These are phyloP conservation scores for Candida sithepensis DNA, from an alignment of 805 yeast species.

Conservation along the genomic window DNA sequence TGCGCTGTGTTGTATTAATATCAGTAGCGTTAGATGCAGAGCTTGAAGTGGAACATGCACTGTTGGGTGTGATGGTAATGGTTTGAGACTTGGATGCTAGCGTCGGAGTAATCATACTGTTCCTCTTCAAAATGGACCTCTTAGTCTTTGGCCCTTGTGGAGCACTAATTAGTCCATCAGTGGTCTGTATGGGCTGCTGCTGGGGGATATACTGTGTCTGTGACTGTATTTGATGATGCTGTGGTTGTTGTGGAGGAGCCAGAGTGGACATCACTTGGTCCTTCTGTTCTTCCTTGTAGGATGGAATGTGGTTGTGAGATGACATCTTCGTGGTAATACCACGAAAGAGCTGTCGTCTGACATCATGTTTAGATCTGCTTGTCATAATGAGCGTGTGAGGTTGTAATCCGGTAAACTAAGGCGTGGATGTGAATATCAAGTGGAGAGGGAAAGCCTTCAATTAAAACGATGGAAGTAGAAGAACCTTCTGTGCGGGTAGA, in stretches of 20 bases:
- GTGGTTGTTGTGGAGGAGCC: conserved; percentile 3
- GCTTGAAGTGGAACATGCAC: conserved; percentile 21
- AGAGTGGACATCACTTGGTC: conserved; percentile 8
- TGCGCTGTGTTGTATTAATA: conserved; percentile 14
- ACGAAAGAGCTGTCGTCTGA: conserved; percentile 32
- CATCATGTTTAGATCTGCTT: conserved; percentile 26
- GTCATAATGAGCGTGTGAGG: no score
- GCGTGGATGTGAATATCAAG: background rate
- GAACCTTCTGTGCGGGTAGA: background rate
- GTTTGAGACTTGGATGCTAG: conserved; percentile 16
- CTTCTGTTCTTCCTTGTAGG: conserved; percentile 14
- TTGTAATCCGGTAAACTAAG: no score
- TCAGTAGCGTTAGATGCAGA: conserved; percentile 16
- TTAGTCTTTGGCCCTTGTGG: conserved; percentile 5
- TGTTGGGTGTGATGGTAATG: conserved; percentile 19
- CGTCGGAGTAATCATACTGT: conserved; percentile 23
- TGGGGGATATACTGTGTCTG: conserved; percentile 4
- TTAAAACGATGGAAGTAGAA: background rate
- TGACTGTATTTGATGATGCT: conserved; percentile 7
- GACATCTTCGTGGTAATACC: conserved; percentile 31
- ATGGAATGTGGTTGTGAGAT: conserved; percentile 15
- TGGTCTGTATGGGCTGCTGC: conserved; percentile 4
- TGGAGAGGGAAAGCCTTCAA: background rate
- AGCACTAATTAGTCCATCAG: conserved; percentile 4
- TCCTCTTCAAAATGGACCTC: conserved; percentile 14